Percentiles rank a stretch among this genome's conserved stretches.
phyloP scores from a whole-genome alignment of 331 rosid species.

The Saraca asoca region DNA sequence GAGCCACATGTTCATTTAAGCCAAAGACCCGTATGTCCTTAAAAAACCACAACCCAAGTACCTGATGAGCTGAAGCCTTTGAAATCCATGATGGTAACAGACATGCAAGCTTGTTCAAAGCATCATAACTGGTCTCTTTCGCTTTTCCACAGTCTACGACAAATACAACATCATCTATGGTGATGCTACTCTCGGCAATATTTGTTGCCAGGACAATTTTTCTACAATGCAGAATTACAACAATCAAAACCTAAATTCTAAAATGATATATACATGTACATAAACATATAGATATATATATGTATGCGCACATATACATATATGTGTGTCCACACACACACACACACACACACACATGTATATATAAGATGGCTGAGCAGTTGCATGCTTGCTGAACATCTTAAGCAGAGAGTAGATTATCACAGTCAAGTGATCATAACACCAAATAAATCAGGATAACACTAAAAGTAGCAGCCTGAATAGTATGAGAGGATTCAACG shows the following conservation, averaged over 20 bases:
- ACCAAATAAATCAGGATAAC: neutral
- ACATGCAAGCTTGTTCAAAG: slow-evolving; percentile 95
- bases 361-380: slow-evolving; percentile 6
- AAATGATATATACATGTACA: too few species aligned
- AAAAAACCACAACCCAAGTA: slow-evolving; percentile 37
- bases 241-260: slow-evolving; percentile 31
- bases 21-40: slow-evolving; percentile 10
- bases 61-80: slow-evolving; percentile 99
- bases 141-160: slow-evolving; percentile 99
- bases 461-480: too few species aligned
- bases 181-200: slow-evolving; percentile 98
- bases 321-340: slow-evolving; percentile 10
- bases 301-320: too few species aligned
- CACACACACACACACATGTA: too few species aligned
- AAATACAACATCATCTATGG: slow-evolving; percentile 91
- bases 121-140: slow-evolving; percentile 98
- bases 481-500: too few species aligned
- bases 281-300: too few species aligned
- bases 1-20: slow-evolving; percentile 21
- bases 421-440: neutral
- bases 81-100: slow-evolving; percentile 96
- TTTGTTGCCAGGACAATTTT: slow-evolving; percentile 96
- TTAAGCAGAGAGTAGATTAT: neutral
- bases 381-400: neutral
- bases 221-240: slow-evolving; percentile 51